phyloP scores from a whole-genome alignment of 1,284 basidiomycete species.

The Boletellus deceptivus region DNA sequence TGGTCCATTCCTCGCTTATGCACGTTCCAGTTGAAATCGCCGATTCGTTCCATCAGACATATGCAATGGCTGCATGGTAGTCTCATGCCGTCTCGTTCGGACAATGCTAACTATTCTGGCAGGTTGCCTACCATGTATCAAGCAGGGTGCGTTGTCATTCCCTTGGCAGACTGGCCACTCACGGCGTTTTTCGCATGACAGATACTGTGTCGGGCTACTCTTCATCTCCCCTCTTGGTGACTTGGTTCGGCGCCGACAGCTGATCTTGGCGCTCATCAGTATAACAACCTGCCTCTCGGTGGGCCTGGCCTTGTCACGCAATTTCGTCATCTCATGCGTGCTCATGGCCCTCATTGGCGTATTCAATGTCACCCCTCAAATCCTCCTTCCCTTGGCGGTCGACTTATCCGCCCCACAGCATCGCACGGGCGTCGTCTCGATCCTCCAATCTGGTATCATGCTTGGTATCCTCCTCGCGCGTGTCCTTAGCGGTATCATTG shows the following conservation, averaged over 20 bases:
- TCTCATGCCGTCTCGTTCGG: slow-evolving; percentile 2
- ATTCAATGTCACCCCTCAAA: slow-evolving; percentile 55
- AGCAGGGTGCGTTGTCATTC: slow-evolving; percentile 38
- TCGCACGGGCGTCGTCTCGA: slow-evolving; percentile 59
- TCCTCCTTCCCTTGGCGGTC: slow-evolving; percentile 62
- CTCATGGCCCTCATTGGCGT: slow-evolving; percentile 59
- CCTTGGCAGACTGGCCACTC: not conserved
- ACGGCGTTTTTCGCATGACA: slow-evolving; percentile 18
- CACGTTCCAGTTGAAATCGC: slow-evolving; percentile 49
- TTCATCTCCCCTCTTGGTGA: slow-evolving; percentile 53
- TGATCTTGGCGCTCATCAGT: slow-evolving; percentile 49
- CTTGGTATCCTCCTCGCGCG: slow-evolving; percentile 70
- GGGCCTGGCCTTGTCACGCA: slow-evolving; percentile 52
- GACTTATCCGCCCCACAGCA: slow-evolving; percentile 61
- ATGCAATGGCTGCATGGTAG: slow-evolving; percentile 55
- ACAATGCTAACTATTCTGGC: not conserved
- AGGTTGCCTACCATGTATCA: slow-evolving; percentile 52
- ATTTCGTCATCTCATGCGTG: slow-evolving; percentile 47
- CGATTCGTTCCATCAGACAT: slow-evolving; percentile 51
- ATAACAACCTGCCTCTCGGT: slow-evolving; percentile 53
- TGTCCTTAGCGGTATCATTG: slow-evolving; percentile 64
- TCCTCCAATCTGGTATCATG: slow-evolving; percentile 66
- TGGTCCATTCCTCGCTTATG: slow-evolving; percentile 6
- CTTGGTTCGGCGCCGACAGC: slow-evolving; percentile 39
- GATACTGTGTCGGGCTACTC: slow-evolving; percentile 59